A percentile compares a stretch with the other conserved stretches of the same genome.
These are phyloP conservation scores for Eremochloa ophiuroides DNA, from an alignment of 176 grass and related monocot species.

Conservation along the genomic window DNA sequence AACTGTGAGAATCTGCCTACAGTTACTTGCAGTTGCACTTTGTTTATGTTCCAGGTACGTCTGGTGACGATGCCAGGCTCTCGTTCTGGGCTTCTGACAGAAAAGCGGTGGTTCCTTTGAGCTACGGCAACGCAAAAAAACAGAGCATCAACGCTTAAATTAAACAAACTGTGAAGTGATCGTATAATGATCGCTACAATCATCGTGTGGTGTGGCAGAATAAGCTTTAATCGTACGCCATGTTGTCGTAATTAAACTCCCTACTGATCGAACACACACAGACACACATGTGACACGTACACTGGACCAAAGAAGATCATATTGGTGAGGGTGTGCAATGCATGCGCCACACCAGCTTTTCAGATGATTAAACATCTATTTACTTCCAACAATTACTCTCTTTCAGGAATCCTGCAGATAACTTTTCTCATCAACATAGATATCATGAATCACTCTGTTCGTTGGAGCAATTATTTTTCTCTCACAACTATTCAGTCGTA, in stretches of 20 bases:
- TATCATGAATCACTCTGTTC: too few species aligned
- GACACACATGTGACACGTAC: background rate
- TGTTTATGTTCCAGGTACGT: constrained; percentile 12
- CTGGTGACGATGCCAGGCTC: constrained; percentile 17
- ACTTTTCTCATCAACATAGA: too few species aligned
- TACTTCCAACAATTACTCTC: too few species aligned
- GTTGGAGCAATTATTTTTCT: too few species aligned
- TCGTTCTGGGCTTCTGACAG: constrained; percentile 18
- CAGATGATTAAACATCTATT: too few species aligned
- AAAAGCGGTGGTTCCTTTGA: constrained; percentile 16
- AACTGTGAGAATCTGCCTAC: constrained; percentile 25
- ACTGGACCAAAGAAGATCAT: background rate
- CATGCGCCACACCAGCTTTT: background rate
- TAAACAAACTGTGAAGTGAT: constrained; percentile 19
- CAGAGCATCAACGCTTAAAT: constrained; percentile 4
- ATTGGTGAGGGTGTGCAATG: background rate
- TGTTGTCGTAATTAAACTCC: background rate
- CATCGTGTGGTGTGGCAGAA: background rate
- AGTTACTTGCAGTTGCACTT: background rate
- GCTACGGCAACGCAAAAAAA: constrained; percentile 11
- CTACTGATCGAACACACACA: background rate
- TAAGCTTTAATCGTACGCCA: constrained; percentile 17
- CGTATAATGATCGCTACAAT: constrained; percentile 25
- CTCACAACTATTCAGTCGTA: too few species aligned
- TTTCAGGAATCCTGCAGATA: too few species aligned